These are phyloP conservation scores for Xylona heveae DNA, from an alignment of 495 filamentous ascomycete genomes.

Conservation along the genomic window DNA sequence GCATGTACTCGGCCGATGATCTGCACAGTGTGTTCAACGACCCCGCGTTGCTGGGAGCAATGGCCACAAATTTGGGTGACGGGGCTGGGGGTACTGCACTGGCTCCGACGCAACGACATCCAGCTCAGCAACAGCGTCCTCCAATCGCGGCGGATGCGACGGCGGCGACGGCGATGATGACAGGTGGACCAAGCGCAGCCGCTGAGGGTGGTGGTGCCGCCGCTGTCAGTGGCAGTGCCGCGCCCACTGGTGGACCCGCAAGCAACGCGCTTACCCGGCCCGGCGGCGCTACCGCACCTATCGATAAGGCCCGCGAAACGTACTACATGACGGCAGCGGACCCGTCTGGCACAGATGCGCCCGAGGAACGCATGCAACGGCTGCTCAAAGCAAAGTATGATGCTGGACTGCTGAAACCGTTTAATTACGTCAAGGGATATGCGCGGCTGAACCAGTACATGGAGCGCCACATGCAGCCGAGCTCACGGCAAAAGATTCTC, in stretches of 20 bases:
- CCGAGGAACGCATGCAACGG: slow-evolving; percentile 88
- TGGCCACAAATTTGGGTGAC: slow-evolving; percentile 18
- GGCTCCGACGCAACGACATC: slow-evolving; percentile 11
- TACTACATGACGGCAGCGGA: slow-evolving; percentile 97
- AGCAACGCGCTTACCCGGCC: slow-evolving; percentile 39
- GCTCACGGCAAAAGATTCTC: slow-evolving; percentile 69
- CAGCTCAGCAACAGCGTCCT: slow-evolving; percentile 11
- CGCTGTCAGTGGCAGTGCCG: too few species aligned
- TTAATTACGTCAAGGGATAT: slow-evolving; percentile 96
- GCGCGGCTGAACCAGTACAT: slow-evolving; percentile 74
- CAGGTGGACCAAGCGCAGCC: slow-evolving; percentile 18
- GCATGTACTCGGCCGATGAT: slow-evolving; percentile 40
- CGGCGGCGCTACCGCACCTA: slow-evolving; percentile 31
- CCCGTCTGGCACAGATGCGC: slow-evolving; percentile 73
- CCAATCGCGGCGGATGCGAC: slow-evolving; percentile 3
- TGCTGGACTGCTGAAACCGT: slow-evolving; percentile 81
- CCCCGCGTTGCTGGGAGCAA: slow-evolving; percentile 27
- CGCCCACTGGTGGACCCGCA: too few species aligned
- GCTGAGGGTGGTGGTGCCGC: slow-evolving; percentile 18
- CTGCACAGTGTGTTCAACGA: slow-evolving; percentile 32
- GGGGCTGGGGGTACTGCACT: slow-evolving; percentile 15
- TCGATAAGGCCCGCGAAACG: slow-evolving; percentile 67
- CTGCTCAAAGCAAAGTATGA: slow-evolving; percentile 89
- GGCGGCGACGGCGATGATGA: slow-evolving; percentile 14
- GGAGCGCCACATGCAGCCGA: slow-evolving; percentile 59